These are phyloP conservation scores for Pichia sp. DNA, from an alignment of 1,139 yeast genomes.

Conservation along the genomic window DNA sequence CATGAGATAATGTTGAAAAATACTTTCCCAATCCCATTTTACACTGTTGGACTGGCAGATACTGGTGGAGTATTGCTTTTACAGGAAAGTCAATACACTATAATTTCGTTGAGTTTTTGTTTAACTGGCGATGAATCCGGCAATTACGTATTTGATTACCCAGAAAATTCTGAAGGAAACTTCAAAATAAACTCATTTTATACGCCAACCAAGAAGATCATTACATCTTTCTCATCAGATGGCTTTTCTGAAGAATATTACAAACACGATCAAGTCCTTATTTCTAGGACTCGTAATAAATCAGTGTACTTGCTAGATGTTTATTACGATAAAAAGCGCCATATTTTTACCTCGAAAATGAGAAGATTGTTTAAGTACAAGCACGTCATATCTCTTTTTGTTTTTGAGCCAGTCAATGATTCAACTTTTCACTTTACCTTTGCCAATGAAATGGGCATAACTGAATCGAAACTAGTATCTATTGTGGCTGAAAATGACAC, in stretches of 20 bases:
- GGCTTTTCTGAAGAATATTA: not conserved
- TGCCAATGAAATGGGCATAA: conserved; percentile 26
- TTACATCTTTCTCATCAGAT: not conserved
- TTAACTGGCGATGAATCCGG: conserved; percentile 28
- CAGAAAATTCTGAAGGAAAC: conserved; percentile 2
- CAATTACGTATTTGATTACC: conserved; percentile 17
- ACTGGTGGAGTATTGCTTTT: conserved; percentile 27
- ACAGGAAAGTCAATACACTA: conserved; percentile 22
- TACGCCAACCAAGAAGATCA: conserved; percentile 21
- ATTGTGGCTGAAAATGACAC: conserved; percentile 16
- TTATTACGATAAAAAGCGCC: conserved; percentile 18
- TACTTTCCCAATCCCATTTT: conserved; percentile 27
- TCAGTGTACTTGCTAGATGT: conserved; percentile 28
- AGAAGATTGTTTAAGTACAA: conserved; percentile 20
- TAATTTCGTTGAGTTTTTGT: conserved; percentile 26
- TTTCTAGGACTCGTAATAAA: conserved; percentile 20
- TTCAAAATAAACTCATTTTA: conserved; percentile 22
- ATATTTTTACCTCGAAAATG: conserved; percentile 19
- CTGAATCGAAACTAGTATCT: conserved; percentile 20
- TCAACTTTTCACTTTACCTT: conserved; percentile 12
- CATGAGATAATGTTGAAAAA: conserved; percentile 20
- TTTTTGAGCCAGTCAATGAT: conserved; percentile 6
- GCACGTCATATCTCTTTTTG: not conserved
- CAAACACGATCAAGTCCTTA: conserved; percentile 27
- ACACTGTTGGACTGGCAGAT: conserved; percentile 23